Evolutionary conservation across 78 protist genomes (phyloP).

Genomic region (Creolimax fragrantissima): DNA sequence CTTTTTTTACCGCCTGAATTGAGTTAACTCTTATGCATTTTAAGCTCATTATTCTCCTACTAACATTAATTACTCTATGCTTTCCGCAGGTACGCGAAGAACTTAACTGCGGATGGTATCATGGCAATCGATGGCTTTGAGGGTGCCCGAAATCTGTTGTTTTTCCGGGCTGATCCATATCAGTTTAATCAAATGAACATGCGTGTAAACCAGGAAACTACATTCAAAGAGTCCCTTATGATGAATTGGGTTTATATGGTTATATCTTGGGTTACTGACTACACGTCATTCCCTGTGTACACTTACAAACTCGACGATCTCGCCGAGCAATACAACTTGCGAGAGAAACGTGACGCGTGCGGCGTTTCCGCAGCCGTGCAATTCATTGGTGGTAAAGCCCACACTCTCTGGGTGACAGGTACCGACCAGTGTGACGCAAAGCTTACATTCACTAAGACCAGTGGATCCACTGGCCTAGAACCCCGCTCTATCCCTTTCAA

Average conservation of each 20-base stretch:
- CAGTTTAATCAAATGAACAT: conserved; percentile 19
- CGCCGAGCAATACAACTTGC: not conserved
- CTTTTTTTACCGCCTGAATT: no score
- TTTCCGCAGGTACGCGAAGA: not conserved
- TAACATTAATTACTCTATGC: no score
- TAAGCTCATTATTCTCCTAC: no score
- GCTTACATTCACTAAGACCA: not conserved
- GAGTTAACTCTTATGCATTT: not conserved
- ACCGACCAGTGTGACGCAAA: not conserved
- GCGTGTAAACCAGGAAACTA: not conserved
- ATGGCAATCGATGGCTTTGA: conserved; percentile 3
- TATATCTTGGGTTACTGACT: not conserved
- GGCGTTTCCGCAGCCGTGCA: not conserved
- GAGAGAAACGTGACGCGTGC: not conserved
- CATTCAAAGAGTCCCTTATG: not conserved
- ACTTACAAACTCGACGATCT: conserved; percentile 1
- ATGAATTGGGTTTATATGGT: not conserved
- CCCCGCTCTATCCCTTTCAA: not conserved
- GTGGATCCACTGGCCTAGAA: not conserved
- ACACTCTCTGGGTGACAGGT: not conserved
- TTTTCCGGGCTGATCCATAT: not conserved
- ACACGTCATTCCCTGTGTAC: conserved; percentile 2
- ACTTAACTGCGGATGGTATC: not conserved
- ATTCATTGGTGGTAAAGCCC: not conserved
- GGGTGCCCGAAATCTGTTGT: not conserved